Evolutionary conservation across 139 green algal genomes (phyloP).

Genomic region (Chlorella ohadii): DNA sequence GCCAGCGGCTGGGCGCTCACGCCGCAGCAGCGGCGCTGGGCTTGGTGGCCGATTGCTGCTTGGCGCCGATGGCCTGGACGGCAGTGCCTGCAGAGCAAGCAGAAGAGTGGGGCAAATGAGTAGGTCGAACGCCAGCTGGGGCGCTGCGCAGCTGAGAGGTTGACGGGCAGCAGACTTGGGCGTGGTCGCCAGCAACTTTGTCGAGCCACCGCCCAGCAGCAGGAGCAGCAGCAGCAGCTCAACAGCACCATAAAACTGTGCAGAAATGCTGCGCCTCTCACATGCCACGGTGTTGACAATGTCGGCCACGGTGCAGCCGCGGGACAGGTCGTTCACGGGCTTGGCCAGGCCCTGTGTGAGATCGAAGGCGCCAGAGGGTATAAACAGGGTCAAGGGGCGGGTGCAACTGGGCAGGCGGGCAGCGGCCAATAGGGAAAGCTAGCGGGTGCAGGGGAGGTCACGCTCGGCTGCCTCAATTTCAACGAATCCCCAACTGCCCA

Average conservation of each 20-base stretch:
- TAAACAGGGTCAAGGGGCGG: background rate
- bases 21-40: background rate
- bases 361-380: background rate
- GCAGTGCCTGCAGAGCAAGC: constrained; percentile 27
- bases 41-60: background rate
- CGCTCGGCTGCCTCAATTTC: too few relatives aligned
- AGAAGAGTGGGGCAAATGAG: too few relatives aligned
- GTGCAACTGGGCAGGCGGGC: too few relatives aligned
- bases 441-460: too few relatives aligned
- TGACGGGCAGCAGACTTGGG: too few relatives aligned
- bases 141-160: too few relatives aligned
- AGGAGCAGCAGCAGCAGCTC: background rate
- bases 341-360: constrained; percentile 75
- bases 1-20: background rate
- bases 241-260: background rate
- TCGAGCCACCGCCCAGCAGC: background rate
- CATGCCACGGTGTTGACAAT: constrained; percentile 92
- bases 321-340: constrained; percentile 92
- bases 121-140: too few relatives aligned
- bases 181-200: too few relatives aligned
- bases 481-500: too few relatives aligned
- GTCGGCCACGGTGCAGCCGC: constrained; percentile 91
- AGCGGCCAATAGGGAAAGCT: too few relatives aligned
- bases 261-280: background rate
- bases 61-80: constrained; percentile 25